phyloP scores from a whole-genome alignment of 1,284 basidiomycete genomes.

The Cystobasidium sp. region DNA sequence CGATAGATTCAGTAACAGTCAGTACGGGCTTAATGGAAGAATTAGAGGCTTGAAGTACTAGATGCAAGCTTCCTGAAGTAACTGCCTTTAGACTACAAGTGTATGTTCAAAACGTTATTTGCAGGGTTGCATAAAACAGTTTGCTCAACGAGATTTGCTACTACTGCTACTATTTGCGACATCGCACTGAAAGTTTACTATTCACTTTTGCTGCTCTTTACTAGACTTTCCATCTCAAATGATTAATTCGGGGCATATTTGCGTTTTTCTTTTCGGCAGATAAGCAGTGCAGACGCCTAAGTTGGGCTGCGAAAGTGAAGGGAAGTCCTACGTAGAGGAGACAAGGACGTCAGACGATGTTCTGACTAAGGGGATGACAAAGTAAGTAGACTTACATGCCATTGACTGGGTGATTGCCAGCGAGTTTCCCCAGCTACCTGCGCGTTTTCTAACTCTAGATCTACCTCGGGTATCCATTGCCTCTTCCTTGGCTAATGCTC shows the following conservation, averaged over 20 bases:
- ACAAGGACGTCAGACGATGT: not conserved
- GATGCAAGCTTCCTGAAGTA: not conserved
- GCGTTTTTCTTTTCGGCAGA: too few relatives aligned
- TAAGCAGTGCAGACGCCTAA: too few relatives aligned
- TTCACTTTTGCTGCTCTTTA: not conserved
- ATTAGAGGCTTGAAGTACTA: not conserved
- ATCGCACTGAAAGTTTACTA: not conserved
- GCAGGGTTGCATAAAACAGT: too few relatives aligned
- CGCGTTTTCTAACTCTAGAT: conserved; percentile 32
- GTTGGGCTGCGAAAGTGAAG: not conserved
- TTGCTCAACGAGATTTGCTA: not conserved
- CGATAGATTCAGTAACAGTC: too few relatives aligned
- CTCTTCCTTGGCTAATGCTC: conserved; percentile 6
- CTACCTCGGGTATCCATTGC: conserved; percentile 30
- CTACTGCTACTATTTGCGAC: not conserved
- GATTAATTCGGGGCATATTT: too few relatives aligned
- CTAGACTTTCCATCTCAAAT: not conserved
- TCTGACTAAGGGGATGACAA: too few relatives aligned
- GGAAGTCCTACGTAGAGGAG: not conserved
- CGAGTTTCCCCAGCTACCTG: conserved; percentile 26
- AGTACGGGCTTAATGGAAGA: not conserved
- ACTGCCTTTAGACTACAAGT: not conserved
- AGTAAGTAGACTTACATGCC: not conserved
- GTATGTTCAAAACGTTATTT: too few relatives aligned
- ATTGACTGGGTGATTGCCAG: conserved; percentile 3